These are phyloP conservation scores for Cladophialophora chaetospira DNA, from an alignment of 2,329 filamentous ascomycete species.

Conservation along the genomic window DNA sequence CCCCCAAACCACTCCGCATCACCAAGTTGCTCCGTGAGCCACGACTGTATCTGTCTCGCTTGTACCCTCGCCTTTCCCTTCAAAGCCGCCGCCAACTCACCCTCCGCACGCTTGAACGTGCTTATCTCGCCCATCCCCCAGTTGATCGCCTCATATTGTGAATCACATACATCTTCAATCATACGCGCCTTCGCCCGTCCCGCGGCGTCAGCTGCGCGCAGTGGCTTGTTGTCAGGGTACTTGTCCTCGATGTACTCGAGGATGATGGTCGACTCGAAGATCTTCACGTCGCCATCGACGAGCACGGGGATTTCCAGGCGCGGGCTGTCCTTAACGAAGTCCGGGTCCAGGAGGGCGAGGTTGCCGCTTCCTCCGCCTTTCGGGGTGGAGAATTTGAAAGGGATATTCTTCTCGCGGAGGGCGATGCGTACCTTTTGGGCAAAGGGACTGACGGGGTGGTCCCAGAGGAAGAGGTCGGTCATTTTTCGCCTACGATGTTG, in stretches of 20 bases:
- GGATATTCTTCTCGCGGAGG: constrained; percentile 21
- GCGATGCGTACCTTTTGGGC: constrained; percentile 24
- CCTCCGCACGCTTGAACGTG: constrained; percentile 16
- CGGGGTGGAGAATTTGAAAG: constrained; percentile 17
- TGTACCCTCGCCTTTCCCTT: constrained; percentile 8
- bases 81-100: constrained; percentile 11
- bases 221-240: constrained; percentile 10
- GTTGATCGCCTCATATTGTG: constrained; percentile 26
- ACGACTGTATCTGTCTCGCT: constrained; percentile 14
- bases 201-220: constrained; percentile 7
- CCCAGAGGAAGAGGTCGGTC: constrained; percentile 16
- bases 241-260: constrained; percentile 29
- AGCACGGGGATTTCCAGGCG: constrained; percentile 23
- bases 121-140: constrained; percentile 22
- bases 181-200: constrained; percentile 19
- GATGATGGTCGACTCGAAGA: constrained; percentile 29
- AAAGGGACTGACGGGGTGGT: constrained; percentile 18
- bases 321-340: constrained; percentile 2
- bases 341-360: not conserved
- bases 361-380: constrained; percentile 15
- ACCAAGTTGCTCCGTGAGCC: constrained; percentile 20
- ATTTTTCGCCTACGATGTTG: not conserved
- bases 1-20: constrained; percentile 20
- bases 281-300: constrained; percentile 19
- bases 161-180: constrained; percentile 28